Evolutionary conservation across 169 alveolate species (phyloP).

Genomic region (Babesia divergens): DNA sequence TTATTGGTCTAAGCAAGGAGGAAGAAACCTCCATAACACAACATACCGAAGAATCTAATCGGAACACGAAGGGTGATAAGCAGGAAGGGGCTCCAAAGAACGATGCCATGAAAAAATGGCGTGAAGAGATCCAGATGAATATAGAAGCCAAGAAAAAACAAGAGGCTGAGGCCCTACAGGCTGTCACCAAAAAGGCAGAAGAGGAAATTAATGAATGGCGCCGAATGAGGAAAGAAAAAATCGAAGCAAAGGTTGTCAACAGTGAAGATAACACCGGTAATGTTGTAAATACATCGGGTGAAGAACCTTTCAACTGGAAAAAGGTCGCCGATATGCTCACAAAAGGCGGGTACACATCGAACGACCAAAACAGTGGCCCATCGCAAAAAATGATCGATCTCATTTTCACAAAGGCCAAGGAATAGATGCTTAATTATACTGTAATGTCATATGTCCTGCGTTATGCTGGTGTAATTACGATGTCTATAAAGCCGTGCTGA

Average conservation of each 20-base stretch:
- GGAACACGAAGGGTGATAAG: too few species aligned
- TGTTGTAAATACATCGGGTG: not conserved
- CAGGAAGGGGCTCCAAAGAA: not conserved
- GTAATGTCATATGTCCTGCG: too few species aligned
- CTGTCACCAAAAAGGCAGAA: conserved; percentile 22
- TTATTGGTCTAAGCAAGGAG: too few species aligned
- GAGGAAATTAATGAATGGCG: conserved; percentile 50
- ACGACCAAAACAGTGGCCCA: conserved; percentile 31
- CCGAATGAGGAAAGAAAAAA: conserved; percentile 25
- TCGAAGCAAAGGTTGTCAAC: conserved; percentile 3
- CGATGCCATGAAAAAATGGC: conserved; percentile 27
- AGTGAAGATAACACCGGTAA: not conserved
- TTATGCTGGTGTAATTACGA: not conserved
- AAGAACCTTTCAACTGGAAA: conserved; percentile 36
- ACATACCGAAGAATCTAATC: too few species aligned
- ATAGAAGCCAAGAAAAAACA: conserved; percentile 27
- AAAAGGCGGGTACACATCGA: conserved; percentile 20
- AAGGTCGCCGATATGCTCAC: conserved; percentile 25
- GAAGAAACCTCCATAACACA: too few species aligned
- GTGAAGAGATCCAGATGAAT: conserved; percentile 4
- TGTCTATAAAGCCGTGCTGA: too few species aligned
- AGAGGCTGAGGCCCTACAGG: conserved; percentile 50
- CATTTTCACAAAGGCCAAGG: conserved; percentile 20
- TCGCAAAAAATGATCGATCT: conserved; percentile 54
- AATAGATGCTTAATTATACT: too few species aligned